Evolutionary conservation across 768 basidiomycete species (phyloP).

Genomic region (Boletus pseudopeckii): DNA sequence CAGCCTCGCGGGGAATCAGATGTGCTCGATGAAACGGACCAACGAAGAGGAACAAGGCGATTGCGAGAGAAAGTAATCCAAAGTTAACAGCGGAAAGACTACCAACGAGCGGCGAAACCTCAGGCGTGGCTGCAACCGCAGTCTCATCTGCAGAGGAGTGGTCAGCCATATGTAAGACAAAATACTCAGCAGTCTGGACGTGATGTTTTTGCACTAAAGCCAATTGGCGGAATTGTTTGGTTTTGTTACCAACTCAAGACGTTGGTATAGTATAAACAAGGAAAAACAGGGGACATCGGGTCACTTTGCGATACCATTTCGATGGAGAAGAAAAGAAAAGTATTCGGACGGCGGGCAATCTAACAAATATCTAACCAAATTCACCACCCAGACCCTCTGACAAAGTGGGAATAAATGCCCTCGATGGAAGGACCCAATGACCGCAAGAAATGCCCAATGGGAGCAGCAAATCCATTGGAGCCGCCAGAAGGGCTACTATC

Average conservation of each 20-base stretch:
- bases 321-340: not conserved
- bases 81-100: slow-evolving; percentile 40
- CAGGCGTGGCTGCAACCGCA: slow-evolving; percentile 24
- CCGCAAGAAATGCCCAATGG: not conserved
- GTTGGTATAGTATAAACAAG: slow-evolving; percentile 14
- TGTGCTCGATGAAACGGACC: slow-evolving; percentile 33
- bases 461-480: not conserved
- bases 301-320: too few relatives aligned
- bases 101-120: slow-evolving; percentile 35
- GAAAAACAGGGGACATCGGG: not conserved
- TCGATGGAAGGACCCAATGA: slow-evolving; percentile 1
- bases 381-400: not conserved
- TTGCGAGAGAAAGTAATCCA: slow-evolving; percentile 39
- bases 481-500: not conserved
- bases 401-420: not conserved
- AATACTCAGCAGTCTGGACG: not conserved
- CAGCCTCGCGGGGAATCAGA: slow-evolving; percentile 8
- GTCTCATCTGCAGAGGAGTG: slow-evolving; percentile 5
- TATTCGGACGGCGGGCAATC: not conserved
- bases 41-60: slow-evolving; percentile 42
- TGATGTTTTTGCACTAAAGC: not conserved
- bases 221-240: slow-evolving; percentile 19
- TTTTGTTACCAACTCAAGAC: slow-evolving; percentile 10
- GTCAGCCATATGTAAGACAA: slow-evolving; percentile 12
- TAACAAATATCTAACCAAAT: not conserved